These are phyloP conservation scores for Corynespora cassiicola DNA, from an alignment of 2,329 filamentous ascomycete genomes.

Conservation along the genomic window DNA sequence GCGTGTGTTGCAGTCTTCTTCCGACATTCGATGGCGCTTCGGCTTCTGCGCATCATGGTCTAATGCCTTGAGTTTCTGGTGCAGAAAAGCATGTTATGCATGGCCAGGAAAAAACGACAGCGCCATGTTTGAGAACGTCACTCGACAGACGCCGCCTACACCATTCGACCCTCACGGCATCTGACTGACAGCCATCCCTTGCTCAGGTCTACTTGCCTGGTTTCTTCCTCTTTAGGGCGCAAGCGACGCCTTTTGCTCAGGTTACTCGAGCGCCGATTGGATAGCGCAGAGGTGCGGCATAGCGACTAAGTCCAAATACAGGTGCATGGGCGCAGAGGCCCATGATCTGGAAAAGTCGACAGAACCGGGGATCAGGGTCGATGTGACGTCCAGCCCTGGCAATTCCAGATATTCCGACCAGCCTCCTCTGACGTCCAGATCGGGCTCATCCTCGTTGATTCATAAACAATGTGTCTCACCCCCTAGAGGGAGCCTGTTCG, in stretches of 20 bases:
- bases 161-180: slow-evolving; percentile 19
- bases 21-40: slow-evolving; percentile 28
- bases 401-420: slow-evolving; percentile 27
- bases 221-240: slow-evolving; percentile 25
- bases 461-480: slow-evolving; percentile 44
- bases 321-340: slow-evolving; percentile 6
- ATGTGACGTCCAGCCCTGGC: slow-evolving; percentile 36
- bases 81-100: slow-evolving; percentile 31
- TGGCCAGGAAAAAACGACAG: slow-evolving; percentile 21
- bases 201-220: slow-evolving; percentile 36
- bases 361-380: slow-evolving; percentile 36
- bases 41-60: slow-evolving; percentile 19
- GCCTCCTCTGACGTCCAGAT: slow-evolving; percentile 27
- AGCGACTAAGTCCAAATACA: slow-evolving; percentile 8
- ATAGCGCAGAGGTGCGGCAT: slow-evolving; percentile 19
- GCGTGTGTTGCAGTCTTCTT: slow-evolving; percentile 32
- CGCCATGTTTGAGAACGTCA: slow-evolving; percentile 35
- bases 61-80: slow-evolving; percentile 18
- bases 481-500: slow-evolving; percentile 31
- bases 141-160: slow-evolving; percentile 30
- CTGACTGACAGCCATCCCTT: slow-evolving; percentile 42
- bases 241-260: slow-evolving; percentile 25
- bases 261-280: slow-evolving; percentile 28
- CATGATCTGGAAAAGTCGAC: slow-evolving; percentile 20
- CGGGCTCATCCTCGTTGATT: slow-evolving; percentile 22